phyloP scores from a whole-genome alignment of 192 early-diverging fungal species.

The Coemansia erecta region DNA sequence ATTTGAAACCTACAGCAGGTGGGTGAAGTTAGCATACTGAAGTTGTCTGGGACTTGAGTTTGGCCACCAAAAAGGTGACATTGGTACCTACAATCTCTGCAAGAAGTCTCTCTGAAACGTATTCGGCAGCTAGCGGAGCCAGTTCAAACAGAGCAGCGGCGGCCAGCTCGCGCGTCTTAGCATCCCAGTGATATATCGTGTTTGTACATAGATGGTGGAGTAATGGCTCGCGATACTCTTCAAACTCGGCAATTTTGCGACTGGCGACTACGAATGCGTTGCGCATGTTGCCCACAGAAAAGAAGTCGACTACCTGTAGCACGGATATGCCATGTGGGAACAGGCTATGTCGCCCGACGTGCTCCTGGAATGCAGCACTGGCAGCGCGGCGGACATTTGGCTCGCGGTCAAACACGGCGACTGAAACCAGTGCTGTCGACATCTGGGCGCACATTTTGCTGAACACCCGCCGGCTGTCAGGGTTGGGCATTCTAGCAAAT shows the following conservation, averaged over 20 bases:
- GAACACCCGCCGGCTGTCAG: conserved; percentile 55
- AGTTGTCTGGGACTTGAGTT: not conserved
- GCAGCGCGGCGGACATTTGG: conserved; percentile 89
- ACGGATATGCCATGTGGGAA: conserved; percentile 95
- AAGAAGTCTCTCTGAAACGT: conserved; percentile 55
- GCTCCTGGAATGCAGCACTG: conserved; percentile 96
- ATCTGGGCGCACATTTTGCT: conserved; percentile 61
- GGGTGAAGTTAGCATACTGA: not conserved
- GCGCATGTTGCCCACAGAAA: conserved; percentile 80
- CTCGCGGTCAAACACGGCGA: conserved; percentile 89
- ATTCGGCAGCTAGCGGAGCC: conserved; percentile 58
- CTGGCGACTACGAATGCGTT: conserved; percentile 73
- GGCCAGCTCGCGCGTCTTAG: conserved; percentile 71
- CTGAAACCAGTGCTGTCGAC: conserved; percentile 74
- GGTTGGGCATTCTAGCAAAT: conserved; percentile 87
- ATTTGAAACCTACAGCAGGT: conserved; percentile 25
- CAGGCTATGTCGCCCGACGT: conserved; percentile 84
- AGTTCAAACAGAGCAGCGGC: conserved; percentile 70
- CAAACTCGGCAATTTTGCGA: conserved; percentile 63
- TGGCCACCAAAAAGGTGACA: not conserved
- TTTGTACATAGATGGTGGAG: conserved; percentile 66
- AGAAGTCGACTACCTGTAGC: conserved; percentile 89
- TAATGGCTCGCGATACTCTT: conserved; percentile 72
- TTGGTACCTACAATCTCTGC: conserved; percentile 57
- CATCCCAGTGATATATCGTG: conserved; percentile 87